These are phyloP conservation scores for Fusarium chlamydosporum DNA, from an alignment of 2,329 filamentous ascomycete genomes.

Conservation along the genomic window DNA sequence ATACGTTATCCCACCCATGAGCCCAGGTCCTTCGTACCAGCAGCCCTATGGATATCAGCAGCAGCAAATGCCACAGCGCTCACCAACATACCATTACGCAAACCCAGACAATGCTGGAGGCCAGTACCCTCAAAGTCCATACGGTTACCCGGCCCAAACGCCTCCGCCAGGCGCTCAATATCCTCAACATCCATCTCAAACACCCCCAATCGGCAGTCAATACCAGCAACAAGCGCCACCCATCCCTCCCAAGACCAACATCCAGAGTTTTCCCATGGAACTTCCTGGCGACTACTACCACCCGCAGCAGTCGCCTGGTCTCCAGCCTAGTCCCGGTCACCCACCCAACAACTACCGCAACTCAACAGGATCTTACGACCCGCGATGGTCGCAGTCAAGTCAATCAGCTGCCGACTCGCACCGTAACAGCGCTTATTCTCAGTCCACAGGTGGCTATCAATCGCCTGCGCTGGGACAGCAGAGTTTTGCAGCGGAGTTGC, in stretches of 20 bases:
- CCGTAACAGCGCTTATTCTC: constrained; percentile 49
- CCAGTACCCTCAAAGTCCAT: constrained; percentile 41
- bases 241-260: constrained; percentile 45
- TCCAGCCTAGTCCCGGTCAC: constrained; percentile 44
- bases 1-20: constrained; percentile 17
- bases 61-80: constrained; percentile 46
- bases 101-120: constrained; percentile 33
- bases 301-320: constrained; percentile 55
- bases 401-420: constrained; percentile 43
- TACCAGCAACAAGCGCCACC: constrained; percentile 46
- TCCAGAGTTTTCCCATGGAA: constrained; percentile 56
- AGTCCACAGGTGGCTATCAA: constrained; percentile 49
- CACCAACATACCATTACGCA: constrained; percentile 40
- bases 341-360: constrained; percentile 43
- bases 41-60: constrained; percentile 49
- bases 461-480: constrained; percentile 61
- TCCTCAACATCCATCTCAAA: constrained; percentile 36
- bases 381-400: constrained; percentile 60
- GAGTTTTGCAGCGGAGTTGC: constrained; percentile 60
- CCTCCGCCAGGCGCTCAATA: constrained; percentile 41
- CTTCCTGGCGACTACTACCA: constrained; percentile 66
- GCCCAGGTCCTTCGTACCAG: constrained; percentile 44
- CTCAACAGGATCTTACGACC: constrained; percentile 50
- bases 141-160: constrained; percentile 40
- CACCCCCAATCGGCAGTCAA: constrained; percentile 38